Percentiles rank a stretch among this genome's conserved stretches.
These are phyloP conservation scores for Tolypocladium ophioglossoides DNA, from an alignment of 2,329 filamentous ascomycete genomes.

Conservation along the genomic window DNA sequence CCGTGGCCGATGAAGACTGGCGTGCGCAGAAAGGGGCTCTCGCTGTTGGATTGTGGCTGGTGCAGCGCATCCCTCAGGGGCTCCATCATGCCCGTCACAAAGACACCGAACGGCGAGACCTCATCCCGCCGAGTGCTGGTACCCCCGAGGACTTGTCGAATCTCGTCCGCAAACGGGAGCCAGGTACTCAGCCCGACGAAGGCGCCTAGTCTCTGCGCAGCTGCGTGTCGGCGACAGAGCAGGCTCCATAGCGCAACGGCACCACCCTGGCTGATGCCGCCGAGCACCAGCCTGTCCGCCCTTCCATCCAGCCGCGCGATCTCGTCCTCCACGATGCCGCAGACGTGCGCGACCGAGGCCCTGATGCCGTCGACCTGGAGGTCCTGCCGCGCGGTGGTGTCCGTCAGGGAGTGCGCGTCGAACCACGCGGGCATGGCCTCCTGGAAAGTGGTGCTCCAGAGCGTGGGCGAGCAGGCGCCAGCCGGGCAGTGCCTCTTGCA, in stretches of 20 bases:
- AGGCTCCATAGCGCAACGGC: neutral
- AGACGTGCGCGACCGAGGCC: neutral
- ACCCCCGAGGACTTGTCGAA: neutral
- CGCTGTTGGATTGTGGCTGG: neutral
- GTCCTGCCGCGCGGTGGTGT: neutral
- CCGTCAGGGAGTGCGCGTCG: neutral
- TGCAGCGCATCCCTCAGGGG: neutral
- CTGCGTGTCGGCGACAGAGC: neutral
- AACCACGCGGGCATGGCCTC: neutral
- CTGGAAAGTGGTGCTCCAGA: neutral
- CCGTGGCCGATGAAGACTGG: neutral
- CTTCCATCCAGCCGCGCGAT: neutral
- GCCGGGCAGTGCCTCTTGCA: neutral
- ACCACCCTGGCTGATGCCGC: neutral
- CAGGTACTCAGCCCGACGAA: neutral
- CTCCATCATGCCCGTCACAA: neutral
- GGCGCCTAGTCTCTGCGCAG: neutral
- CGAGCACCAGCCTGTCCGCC: neutral
- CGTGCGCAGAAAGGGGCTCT: neutral
- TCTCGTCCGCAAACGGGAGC: neutral
- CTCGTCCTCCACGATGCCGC: neutral
- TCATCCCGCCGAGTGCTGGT: neutral
- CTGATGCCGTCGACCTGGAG: neutral
- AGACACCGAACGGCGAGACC: neutral
- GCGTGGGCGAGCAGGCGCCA: neutral